These are phyloP conservation scores for Collariella sp. DNA, from an alignment of 495 filamentous ascomycete genomes.

Conservation along the genomic window DNA sequence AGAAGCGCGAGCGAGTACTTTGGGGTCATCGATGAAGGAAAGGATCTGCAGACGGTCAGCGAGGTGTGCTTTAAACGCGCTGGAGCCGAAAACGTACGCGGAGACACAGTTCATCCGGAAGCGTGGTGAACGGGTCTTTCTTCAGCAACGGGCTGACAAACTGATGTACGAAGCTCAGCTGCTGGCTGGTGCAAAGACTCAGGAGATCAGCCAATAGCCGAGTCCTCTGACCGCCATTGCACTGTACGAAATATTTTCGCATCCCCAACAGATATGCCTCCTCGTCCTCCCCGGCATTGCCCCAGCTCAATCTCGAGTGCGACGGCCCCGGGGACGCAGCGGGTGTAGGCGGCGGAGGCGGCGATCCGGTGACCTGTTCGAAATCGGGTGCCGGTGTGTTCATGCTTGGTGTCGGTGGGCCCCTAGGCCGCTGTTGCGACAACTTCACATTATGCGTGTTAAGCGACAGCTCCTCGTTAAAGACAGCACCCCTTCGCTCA, in stretches of 20 bases:
- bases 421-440: conserved; percentile 37
- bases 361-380: conserved; percentile 46
- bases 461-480: conserved; percentile 38
- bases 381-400: conserved; percentile 49
- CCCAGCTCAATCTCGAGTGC: conserved; percentile 45
- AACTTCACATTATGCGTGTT: conserved; percentile 41
- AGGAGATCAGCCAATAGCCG: conserved; percentile 72
- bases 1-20: conserved; percentile 81
- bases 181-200: conserved; percentile 86
- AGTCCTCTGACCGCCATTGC: conserved; percentile 43
- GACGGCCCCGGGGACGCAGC: conserved; percentile 49
- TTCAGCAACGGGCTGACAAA: conserved; percentile 87
- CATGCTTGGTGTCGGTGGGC: conserved; percentile 50
- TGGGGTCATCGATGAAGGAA: conserved; percentile 90
- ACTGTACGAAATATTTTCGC: conserved; percentile 44
- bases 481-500: conserved; percentile 35
- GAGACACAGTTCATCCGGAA: conserved; percentile 88
- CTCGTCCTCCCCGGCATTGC: conserved; percentile 42
- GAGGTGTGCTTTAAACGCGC: not conserved
- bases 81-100: conserved; percentile 42
- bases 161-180: conserved; percentile 88
- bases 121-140: conserved; percentile 84
- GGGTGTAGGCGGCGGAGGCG: conserved; percentile 48
- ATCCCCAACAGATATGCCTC: conserved; percentile 43
- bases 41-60: conserved; percentile 51